Evolutionary conservation across 2,329 filamentous ascomycete genomes (phyloP), one percentile per base, ranked within the genome.

Genomic region (Apiospora malaysiana): DNA sequence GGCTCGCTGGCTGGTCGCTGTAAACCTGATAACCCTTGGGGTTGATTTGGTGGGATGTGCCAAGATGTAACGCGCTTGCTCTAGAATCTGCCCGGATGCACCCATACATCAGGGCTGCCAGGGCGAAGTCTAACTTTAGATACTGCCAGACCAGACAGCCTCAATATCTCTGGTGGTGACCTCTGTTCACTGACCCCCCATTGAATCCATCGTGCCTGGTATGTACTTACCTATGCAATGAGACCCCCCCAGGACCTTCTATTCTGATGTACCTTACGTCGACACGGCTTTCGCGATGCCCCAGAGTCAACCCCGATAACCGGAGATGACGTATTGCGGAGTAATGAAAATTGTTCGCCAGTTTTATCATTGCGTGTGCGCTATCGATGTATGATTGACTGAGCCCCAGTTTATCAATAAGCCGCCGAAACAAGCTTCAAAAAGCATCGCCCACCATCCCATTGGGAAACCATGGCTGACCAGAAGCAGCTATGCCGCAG

Each of bases 271-370:
- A n/a, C n/a, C 32, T 4, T 32, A 32, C 47, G 8, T 56, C 14
- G 18, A 59, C 9, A 12, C 16, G 6, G 25, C 16, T 59, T 16
- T 37, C 27, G 51, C 51, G n/a, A 16, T n/a, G 51, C 51, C 18
- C 27, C 51, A 59, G 27, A 37, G 27, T 49, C 23, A 8, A 12
- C 27, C 51, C 51, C 56, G 27, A 63, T 63, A 63, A 63, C 56
- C 56, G 56, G 56, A 63, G 56, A 63, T 63, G 56, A 63, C 56
- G 56, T 63, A 63, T 63, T 63, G 56, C 56, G 56, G 56, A 63
- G 56, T 4, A 40, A 21, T 18, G 10, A 63, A 63, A 63, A 63
- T 40, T 40, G 32, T 40, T 21, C 49, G 51, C 8, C 51, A 45
- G 16, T 37, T 37, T 63, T 40, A n/a, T n/a, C 27, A 40, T 63